Evolutionary conservation across 164 flowering plant genomes (phyloP), one percentile per base, ranked within the genome.

Genomic region (grape (Vitis vinifera)): DNA sequence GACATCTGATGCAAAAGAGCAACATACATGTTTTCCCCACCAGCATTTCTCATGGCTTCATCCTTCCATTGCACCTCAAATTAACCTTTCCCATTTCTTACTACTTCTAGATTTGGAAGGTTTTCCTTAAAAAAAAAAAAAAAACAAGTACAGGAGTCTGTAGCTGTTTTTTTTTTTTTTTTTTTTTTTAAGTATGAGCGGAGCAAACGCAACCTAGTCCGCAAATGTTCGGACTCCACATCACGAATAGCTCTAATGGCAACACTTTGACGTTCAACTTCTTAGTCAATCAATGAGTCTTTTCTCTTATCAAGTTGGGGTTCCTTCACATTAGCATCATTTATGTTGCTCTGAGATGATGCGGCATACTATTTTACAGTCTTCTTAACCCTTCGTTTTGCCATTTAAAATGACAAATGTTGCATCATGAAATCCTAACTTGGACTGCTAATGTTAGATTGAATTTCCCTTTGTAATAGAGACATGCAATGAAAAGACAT

Each of bases 231-330:
- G 64, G 76, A 77, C 77, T 89, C 95, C 55, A 83, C 79, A 76
- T 93, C 89, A 65, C 88, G 80, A 59, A 89, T 81, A 10, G 92
- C 89, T 76, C 82, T 85, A 52, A 81, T 75, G 29, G 89, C 93
- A 64, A 85, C 79, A 65, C 69, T 73, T 79, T 86, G 86, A 47
- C 86, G 82, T 63, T 90, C 89, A 77, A 82, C 90, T 62, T 79
- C 80, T 2, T 56, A 48, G 69, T 68, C 69, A 4, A 55, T 44
- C 30, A 63, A 51, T n/a, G 12, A 44, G 50, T 61, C 75, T 29
- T 57, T 74, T 49, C 67, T 52, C 13, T 69, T 62, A 2, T 58
- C 68, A 15, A 59, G 27, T 10, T 59, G 14, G 61, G 70, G 19
- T n/a, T 63, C 68, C 3, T 62, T 60, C 14, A 49, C 55, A 29